Evolutionary conservation across 805 yeast genomes (phyloP).

Genomic region (Metschnikowia bowlesiae): DNA sequence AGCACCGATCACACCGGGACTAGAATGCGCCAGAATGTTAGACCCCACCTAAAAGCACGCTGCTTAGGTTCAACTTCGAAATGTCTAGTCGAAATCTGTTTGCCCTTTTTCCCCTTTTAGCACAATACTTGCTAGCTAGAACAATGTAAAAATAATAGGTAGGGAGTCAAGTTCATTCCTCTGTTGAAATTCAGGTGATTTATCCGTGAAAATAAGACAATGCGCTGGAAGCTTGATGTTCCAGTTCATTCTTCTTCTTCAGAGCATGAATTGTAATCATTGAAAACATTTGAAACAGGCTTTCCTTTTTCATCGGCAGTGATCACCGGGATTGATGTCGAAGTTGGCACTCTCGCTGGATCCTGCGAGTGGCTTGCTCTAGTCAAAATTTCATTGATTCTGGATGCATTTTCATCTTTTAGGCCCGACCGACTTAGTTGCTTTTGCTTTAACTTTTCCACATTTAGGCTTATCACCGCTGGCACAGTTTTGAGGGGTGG

Average conservation of each 20-base stretch:
- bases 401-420: no score
- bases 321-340: not conserved
- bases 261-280: not conserved
- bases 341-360: not conserved
- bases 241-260: not conserved
- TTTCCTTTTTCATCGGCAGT: not conserved
- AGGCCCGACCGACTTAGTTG: not conserved
- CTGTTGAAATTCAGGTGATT: no score
- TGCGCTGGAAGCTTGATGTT: no score
- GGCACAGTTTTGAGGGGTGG: conserved; percentile 2
- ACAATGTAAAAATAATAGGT: not conserved
- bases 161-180: no score
- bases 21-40: not conserved
- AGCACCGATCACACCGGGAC: not conserved
- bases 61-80: not conserved
- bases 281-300: not conserved
- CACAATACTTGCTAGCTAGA: not conserved
- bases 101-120: no score
- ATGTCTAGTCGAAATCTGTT: no score
- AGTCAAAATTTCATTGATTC: not conserved
- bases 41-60: not conserved
- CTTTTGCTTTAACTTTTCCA: not conserved
- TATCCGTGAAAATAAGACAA: no score
- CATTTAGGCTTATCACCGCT: conserved; percentile 3
- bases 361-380: not conserved